Conservation (phyloP, 1,284 basidiomycete genomes). For the Ganoderma boninense region DNA sequence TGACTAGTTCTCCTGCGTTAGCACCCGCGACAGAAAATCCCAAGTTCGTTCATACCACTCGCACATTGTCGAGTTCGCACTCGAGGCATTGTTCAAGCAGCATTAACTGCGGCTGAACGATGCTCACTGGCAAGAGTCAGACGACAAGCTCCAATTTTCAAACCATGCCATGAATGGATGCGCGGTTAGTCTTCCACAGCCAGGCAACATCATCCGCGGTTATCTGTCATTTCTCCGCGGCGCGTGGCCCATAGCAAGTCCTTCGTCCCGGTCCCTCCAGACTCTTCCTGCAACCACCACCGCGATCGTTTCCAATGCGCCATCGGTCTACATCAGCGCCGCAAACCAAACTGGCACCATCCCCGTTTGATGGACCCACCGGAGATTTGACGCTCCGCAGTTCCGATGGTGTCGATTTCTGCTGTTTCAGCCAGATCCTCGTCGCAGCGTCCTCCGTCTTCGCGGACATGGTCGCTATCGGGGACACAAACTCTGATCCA, state of each 20-base stretch:
- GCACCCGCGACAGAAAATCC: no score
- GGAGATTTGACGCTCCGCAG: constrained; percentile 22
- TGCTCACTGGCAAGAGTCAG: no score
- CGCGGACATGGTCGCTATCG: constrained; percentile 24
- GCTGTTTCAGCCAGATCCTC: constrained; percentile 31
- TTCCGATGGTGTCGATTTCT: constrained; percentile 24
- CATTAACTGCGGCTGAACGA: no score
- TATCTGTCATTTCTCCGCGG: not conserved
- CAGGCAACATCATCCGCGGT: not conserved
- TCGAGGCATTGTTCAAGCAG: no score
- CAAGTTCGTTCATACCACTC: no score
- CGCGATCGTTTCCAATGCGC: not conserved
- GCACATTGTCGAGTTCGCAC: no score
- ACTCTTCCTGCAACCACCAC: not conserved
- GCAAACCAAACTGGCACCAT: constrained; percentile 7
- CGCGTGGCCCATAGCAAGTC: not conserved
- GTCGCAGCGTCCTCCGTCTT: constrained; percentile 32
- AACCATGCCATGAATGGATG: no score
- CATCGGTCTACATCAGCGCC: not conserved
- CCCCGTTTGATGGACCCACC: constrained; percentile 21
- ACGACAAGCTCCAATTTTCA: no score
- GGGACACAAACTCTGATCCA: not conserved
- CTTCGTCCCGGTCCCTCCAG: not conserved
- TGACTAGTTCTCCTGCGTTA: no score
- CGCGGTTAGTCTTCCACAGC: no score